Base-by-base conservation (phyloP, 208 protist genomes). In the Leishmania guyanensis region DNA sequence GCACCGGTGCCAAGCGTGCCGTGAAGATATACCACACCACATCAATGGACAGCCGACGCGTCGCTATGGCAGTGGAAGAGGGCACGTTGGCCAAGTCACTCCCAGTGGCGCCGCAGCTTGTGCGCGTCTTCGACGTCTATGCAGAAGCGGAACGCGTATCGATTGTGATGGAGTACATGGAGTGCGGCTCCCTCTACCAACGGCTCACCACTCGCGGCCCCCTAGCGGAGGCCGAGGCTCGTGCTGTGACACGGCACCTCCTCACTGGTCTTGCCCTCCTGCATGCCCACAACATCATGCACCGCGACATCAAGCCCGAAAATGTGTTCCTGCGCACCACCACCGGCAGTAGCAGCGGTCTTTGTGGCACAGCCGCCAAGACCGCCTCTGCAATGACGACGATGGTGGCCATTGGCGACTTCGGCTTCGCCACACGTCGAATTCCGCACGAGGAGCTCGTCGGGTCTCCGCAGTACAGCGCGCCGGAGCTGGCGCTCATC, bases 281-380 rank as follows among this genome's bases (percentile, higher is more conserved):
- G 79, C 99, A 99, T 91, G 92, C 89, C 43, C 92, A 88, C 72
- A 98, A 98, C 48, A 98, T 99, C 54, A 99, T 99, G 98, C 99
- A 99, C 86, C 93, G 99, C 75, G 99, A 99, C 85, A 97, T 99
- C 50, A 99, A 99, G 85, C 98, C 99, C 43, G 98, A 99, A 76
- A 99, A 99, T 83, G 82, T 99, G 20, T 99, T 99, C 89, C 99
- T 99, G 74, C 98, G 99, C 77, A 53, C 56, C 66, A 82, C 46
- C 71, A 86, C 51, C 1, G 10, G 71, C 51, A 75, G 70, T 20
- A 51, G 43, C 68, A 33, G 17, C 22, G 14, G 17, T 29, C 33
- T 29, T 22, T 0, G 46, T 48, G 51, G 68, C 46, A 26, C 43
- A 16, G 43, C 68, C 14, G 46, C 22, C 46, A 20, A 33, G 43